These are phyloP conservation scores for Salix exigua DNA, from an alignment of 345 rosid species.

Conservation along the genomic window DNA sequence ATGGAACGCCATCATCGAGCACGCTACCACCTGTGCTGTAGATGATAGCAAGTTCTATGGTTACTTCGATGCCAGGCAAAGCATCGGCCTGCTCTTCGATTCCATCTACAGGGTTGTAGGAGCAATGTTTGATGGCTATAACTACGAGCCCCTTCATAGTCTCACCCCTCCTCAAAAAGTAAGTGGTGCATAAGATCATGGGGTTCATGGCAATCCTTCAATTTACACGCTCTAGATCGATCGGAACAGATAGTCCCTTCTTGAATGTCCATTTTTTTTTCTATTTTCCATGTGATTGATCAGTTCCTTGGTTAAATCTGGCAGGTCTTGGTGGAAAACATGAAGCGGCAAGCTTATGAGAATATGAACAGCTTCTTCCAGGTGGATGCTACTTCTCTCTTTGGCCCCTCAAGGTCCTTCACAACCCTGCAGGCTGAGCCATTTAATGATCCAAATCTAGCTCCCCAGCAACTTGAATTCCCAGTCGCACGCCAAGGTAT, in stretches of 20 bases:
- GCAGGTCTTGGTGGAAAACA: constrained; percentile 40
- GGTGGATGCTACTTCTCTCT: constrained; percentile 16
- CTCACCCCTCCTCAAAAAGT: constrained; percentile 40
- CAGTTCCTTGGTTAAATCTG: background rate
- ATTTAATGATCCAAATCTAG: constrained; percentile 13
- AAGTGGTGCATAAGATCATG: background rate
- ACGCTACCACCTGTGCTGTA: constrained; percentile 53
- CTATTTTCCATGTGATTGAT: background rate
- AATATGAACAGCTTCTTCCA: constrained; percentile 22
- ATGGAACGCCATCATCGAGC: constrained; percentile 58
- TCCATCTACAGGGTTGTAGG: constrained; percentile 44
- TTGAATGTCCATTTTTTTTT: background rate
- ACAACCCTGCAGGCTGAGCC: constrained; percentile 29
- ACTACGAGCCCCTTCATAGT: constrained; percentile 23
- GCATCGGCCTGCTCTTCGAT: constrained; percentile 41
- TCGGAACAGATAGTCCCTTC: background rate
- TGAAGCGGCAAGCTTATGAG: constrained; percentile 46
- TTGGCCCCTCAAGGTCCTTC: constrained; percentile 32
- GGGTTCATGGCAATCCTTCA: background rate
- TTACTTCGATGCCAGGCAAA: constrained; percentile 28
- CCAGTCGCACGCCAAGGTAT: constrained; percentile 37
- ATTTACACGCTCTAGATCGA: background rate
- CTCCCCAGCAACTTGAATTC: constrained; percentile 30
- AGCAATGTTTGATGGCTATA: constrained; percentile 37
- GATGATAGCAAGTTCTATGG: constrained; percentile 42